These are phyloP conservation scores for Aspergillus fumigatus DNA, from an alignment of 2,329 filamentous ascomycete species.

Conservation along the genomic window DNA sequence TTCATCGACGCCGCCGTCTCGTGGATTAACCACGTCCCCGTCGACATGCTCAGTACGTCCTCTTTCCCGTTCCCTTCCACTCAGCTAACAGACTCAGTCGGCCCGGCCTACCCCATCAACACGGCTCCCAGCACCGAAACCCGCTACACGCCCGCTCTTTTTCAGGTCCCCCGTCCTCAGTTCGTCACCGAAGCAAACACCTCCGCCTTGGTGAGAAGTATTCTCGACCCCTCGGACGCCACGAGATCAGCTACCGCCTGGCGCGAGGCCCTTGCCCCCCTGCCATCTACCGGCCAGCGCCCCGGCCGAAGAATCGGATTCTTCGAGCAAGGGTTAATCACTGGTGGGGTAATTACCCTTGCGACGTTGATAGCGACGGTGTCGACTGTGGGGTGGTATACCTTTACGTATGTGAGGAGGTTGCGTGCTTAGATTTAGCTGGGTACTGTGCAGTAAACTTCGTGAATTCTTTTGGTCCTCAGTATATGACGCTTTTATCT, in stretches of 20 bases:
- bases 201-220: constrained; percentile 7
- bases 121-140: constrained; percentile 35
- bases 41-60: constrained; percentile 45
- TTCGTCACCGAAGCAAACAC: constrained; percentile 26
- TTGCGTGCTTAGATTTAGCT: neutral
- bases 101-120: constrained; percentile 24
- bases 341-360: constrained; percentile 20
- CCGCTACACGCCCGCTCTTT: constrained; percentile 43
- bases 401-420: constrained; percentile 15
- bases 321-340: constrained; percentile 47
- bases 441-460: no score
- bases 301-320: constrained; percentile 39
- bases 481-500: no score
- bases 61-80: no score
- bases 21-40: constrained; percentile 56
- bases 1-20: constrained; percentile 49
- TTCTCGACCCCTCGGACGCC: constrained; percentile 12
- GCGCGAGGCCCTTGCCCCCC: constrained; percentile 31
- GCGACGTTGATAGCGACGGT: constrained; percentile 19
- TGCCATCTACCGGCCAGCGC: constrained; percentile 25
- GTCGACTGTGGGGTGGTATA: constrained; percentile 23
- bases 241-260: constrained; percentile 15
- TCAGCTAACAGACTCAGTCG: constrained; percentile 11
- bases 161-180: constrained; percentile 45
- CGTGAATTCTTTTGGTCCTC: no score